Evolutionary conservation across 441 rosid genomes (phyloP).

Genomic region (Gossypium trilobum): DNA sequence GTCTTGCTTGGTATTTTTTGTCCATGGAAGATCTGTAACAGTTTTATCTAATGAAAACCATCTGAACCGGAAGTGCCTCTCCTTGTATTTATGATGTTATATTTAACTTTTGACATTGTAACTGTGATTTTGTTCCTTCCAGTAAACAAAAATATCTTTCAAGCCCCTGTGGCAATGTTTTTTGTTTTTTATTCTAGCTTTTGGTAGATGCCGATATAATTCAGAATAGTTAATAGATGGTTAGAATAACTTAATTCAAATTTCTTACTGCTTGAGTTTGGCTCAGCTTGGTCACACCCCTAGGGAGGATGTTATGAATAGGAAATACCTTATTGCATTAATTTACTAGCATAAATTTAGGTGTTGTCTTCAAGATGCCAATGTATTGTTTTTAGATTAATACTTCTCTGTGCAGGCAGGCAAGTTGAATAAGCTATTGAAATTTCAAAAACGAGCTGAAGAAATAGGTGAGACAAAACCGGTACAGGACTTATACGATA

Average conservation of each 20-base stretch:
- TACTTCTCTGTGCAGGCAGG: constrained; percentile 30
- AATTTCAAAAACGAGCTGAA: constrained; percentile 34
- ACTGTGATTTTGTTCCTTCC: not conserved
- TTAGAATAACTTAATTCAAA: not conserved
- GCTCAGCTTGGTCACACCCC: not conserved
- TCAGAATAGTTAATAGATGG: not conserved
- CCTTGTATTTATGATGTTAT: not conserved
- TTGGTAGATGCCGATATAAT: not conserved
- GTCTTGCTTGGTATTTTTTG: not conserved
- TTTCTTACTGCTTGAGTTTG: not conserved
- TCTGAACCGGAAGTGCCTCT: not conserved
- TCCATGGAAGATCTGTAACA: not conserved
- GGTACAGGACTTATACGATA: constrained; percentile 32
- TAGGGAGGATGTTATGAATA: not conserved
- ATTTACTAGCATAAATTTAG: not conserved
- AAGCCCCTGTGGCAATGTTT: not conserved
- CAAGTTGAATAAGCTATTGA: constrained; percentile 42
- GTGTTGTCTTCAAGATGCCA: not conserved
- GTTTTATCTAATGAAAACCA: not conserved
- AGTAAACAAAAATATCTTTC: not conserved
- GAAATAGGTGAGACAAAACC: constrained; percentile 33
- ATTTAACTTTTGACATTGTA: not conserved
- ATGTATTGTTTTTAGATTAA: constrained; percentile 5
- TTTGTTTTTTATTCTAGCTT: not conserved
- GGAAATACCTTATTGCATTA: not conserved